Conservation (phyloP, 306 rosid species). For the Vicia villosa region DNA sequence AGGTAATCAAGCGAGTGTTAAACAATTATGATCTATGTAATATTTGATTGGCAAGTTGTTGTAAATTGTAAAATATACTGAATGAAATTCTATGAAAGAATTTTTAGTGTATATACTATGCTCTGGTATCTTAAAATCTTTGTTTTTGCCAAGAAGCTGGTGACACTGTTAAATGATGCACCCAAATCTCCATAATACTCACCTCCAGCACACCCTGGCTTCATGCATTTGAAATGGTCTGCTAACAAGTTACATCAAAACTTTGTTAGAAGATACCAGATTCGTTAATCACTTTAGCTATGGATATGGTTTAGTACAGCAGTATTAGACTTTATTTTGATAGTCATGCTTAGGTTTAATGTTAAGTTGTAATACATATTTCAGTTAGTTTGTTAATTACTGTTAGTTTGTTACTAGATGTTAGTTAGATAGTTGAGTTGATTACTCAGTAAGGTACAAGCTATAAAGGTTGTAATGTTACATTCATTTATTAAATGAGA, state of each 20-base stretch:
- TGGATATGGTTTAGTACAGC: too few relatives aligned
- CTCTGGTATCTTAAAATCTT: neutral
- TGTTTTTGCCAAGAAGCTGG: neutral
- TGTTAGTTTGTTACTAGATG: too few relatives aligned
- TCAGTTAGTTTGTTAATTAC: too few relatives aligned
- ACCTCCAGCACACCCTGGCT: neutral
- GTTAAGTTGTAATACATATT: too few relatives aligned
- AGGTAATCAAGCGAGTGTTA: slow-evolving; percentile 1
- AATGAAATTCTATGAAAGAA: neutral
- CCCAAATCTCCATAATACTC: neutral
- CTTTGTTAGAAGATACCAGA: neutral
- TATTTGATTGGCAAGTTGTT: slow-evolving; percentile 33
- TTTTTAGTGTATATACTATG: slow-evolving; percentile 1
- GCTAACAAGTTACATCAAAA: neutral
- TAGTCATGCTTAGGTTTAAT: too few relatives aligned
- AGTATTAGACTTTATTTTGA: too few relatives aligned
- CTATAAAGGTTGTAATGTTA: too few relatives aligned
- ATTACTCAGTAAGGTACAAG: too few relatives aligned
- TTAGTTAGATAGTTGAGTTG: too few relatives aligned
- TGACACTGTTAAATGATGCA: neutral
- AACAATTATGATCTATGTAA: slow-evolving; percentile 22
- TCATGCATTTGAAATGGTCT: neutral
- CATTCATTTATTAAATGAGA: too few relatives aligned
- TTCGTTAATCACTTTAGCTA: neutral
- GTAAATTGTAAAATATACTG: slow-evolving; percentile 39